Conservation (phyloP, 371 early-diverging fungal species). For the Actinomucor elegans region DNA sequence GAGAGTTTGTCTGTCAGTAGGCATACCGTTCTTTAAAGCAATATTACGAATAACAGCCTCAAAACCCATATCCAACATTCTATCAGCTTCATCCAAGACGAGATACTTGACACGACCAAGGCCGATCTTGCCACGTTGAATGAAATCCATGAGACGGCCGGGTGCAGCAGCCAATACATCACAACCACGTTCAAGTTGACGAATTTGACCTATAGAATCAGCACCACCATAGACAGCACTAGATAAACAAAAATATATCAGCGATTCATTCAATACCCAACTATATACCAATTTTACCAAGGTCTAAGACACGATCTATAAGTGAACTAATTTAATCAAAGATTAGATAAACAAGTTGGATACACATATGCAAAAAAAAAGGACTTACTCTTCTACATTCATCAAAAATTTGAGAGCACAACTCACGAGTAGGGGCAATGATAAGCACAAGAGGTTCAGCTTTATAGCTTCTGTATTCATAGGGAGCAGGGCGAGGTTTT, state of each 20-base stretch:
- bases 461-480: conserved; percentile 22
- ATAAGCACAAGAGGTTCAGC: conserved; percentile 48
- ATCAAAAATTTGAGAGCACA: conserved; percentile 50
- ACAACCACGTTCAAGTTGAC: conserved; percentile 81
- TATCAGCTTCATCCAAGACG: conserved; percentile 97
- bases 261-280: not conserved
- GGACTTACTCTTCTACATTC: conserved; percentile 45
- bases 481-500: conserved; percentile 20
- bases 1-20: conserved; percentile 86
- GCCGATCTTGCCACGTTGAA: conserved; percentile 76
- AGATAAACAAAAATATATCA: not conserved
- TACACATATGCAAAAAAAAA: not conserved
- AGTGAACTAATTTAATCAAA: conserved; percentile 25
- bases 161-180: conserved; percentile 98
- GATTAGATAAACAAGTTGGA: not conserved
- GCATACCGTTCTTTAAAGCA: conserved; percentile 74
- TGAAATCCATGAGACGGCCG: conserved; percentile 95
- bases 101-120: conserved; percentile 84
- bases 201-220: conserved; percentile 77
- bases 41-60: conserved; percentile 93
- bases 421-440: conserved; percentile 48
- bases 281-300: conserved; percentile 34
- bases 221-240: conserved; percentile 94
- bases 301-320: conserved; percentile 46
- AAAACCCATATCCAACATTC: conserved; percentile 99